phyloP scores from a whole-genome alignment of 2,329 filamentous ascomycete genomes.

The Fusarium siculi region DNA sequence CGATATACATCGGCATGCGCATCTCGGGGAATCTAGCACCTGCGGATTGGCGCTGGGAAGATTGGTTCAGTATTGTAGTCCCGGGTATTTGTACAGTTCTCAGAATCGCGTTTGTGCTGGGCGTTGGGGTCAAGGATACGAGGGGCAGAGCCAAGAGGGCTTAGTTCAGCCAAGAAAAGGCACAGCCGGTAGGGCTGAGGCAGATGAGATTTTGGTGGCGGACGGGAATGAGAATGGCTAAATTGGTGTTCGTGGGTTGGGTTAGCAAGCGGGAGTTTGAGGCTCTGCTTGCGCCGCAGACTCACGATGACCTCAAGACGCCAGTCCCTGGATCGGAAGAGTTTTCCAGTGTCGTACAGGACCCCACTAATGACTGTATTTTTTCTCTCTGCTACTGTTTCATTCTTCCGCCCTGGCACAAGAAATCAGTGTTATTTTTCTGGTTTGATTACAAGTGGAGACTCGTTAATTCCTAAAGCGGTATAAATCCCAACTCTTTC shows the following conservation, averaged over 20 bases:
- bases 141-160: slow-evolving; percentile 4
- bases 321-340: background rate
- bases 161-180: slow-evolving; percentile 2
- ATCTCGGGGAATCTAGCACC: slow-evolving; percentile 12
- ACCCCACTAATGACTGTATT: slow-evolving; percentile 4
- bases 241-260: background rate
- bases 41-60: slow-evolving; percentile 21
- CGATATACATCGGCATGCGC: slow-evolving; percentile 25
- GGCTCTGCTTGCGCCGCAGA: background rate
- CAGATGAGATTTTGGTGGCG: slow-evolving; percentile 1
- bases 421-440: background rate
- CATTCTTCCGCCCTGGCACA: background rate
- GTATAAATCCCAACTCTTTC: background rate
- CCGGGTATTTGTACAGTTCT: slow-evolving; percentile 28
- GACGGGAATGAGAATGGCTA: background rate
- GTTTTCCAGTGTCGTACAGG: background rate
- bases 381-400: background rate
- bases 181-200: slow-evolving; percentile 3
- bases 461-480: background rate
- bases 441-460: slow-evolving; percentile 3
- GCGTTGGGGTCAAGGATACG: slow-evolving; percentile 22
- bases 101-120: slow-evolving; percentile 23
- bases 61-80: slow-evolving; percentile 24
- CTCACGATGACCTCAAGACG: background rate
- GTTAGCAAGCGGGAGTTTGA: background rate